Percentiles rank a stretch among this genome's conserved stretches.
Evolutionary conservation across 116 monocot genomes (phyloP).

Genomic region (Dioscorea cayenensis): DNA sequence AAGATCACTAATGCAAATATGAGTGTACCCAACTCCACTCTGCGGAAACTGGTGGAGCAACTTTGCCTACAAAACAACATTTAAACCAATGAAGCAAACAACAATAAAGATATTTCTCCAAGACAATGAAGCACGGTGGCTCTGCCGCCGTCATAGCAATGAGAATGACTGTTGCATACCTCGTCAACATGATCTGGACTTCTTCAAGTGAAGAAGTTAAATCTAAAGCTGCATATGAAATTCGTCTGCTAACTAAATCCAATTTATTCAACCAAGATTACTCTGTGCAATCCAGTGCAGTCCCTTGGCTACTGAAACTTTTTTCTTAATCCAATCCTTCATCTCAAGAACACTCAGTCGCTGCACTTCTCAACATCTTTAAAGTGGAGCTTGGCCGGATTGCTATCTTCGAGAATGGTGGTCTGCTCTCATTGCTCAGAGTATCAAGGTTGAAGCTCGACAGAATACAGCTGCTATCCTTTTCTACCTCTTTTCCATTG

Average conservation of each 20-base stretch:
- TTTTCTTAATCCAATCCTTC: too few species aligned
- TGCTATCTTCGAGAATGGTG: constrained; percentile 51
- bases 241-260: constrained; percentile 45
- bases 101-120: constrained; percentile 15
- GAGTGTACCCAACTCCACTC: constrained; percentile 49
- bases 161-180: constrained; percentile 25
- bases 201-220: constrained; percentile 20
- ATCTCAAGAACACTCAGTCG: constrained; percentile 55
- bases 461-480: constrained; percentile 56
- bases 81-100: not conserved
- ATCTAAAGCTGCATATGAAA: too few species aligned
- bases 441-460: constrained; percentile 24
- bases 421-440: constrained; percentile 21
- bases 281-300: constrained; percentile 45
- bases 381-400: constrained; percentile 42
- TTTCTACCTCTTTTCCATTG: constrained; percentile 56
- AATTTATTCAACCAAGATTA: constrained; percentile 42
- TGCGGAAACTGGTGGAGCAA: constrained; percentile 37
- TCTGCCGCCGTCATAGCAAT: constrained; percentile 31
- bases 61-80: constrained; percentile 24
- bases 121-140: constrained; percentile 28
- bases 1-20: constrained; percentile 20
- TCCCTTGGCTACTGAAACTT: constrained; percentile 49
- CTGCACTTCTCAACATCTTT: constrained; percentile 52
- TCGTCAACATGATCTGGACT: constrained; percentile 33